Evolutionary conservation across 2,329 filamentous ascomycete genomes (phyloP).

Genomic region (Alternaria gansuensis): DNA sequence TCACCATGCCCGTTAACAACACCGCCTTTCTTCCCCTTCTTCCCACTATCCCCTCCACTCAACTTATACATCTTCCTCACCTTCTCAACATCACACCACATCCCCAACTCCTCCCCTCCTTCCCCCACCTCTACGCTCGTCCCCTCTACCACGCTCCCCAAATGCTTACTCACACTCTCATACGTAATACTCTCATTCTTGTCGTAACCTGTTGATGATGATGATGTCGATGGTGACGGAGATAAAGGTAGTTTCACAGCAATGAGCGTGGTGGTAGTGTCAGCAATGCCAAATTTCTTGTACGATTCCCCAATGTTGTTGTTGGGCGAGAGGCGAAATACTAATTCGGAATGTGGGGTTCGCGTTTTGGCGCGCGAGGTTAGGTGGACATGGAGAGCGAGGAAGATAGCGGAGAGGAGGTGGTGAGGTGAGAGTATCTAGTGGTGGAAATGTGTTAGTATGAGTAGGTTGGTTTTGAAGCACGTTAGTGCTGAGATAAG

Average conservation of each 20-base stretch:
- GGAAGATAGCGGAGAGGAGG: constrained; percentile 77
- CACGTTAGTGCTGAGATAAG: not conserved
- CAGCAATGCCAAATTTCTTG: constrained; percentile 81
- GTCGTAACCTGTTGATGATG: not conserved
- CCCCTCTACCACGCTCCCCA: constrained; percentile 40
- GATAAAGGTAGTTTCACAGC: constrained; percentile 75
- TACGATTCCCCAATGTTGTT: constrained; percentile 95
- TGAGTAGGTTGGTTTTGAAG: not conserved
- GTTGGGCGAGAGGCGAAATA: constrained; percentile 79
- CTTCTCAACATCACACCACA: constrained; percentile 60
- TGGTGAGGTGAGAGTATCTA: constrained; percentile 77
- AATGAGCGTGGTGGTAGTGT: constrained; percentile 75
- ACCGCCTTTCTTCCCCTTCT: constrained; percentile 47
- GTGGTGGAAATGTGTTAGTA: constrained; percentile 1
- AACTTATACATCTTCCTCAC: constrained; percentile 90
- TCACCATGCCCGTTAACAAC: constrained; percentile 22
- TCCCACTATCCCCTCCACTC: constrained; percentile 63
- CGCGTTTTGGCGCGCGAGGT: constrained; percentile 71
- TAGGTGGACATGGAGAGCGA: constrained; percentile 73
- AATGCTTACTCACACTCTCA: constrained; percentile 41
- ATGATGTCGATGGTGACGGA: constrained; percentile 1
- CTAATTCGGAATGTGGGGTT: constrained; percentile 89
- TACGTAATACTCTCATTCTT: constrained; percentile 25
- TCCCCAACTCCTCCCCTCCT: constrained; percentile 61
- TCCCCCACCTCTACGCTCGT: constrained; percentile 34